A percentile compares a stretch with the other conserved stretches of the same genome.
These are phyloP conservation scores for Panus rudis DNA, from an alignment of 768 basidiomycete species.

Conservation along the genomic window DNA sequence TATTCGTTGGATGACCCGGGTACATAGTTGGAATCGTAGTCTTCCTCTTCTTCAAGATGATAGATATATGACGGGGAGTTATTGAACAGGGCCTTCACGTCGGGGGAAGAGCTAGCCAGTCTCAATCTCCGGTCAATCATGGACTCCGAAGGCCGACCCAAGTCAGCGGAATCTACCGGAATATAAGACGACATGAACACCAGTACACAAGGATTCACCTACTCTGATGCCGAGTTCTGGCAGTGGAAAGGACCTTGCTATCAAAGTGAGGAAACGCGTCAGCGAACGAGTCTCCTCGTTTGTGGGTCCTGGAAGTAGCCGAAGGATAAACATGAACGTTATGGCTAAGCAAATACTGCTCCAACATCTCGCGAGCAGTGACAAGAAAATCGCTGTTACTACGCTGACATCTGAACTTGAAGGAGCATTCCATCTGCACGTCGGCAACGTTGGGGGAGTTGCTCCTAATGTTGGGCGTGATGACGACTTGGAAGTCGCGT, in stretches of 20 bases:
- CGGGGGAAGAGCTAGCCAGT: slow-evolving; percentile 84
- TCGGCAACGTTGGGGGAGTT: slow-evolving; percentile 40
- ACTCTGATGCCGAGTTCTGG: slow-evolving; percentile 59
- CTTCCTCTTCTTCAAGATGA: slow-evolving; percentile 65
- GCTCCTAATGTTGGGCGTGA: slow-evolving; percentile 71
- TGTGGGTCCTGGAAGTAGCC: slow-evolving; percentile 71
- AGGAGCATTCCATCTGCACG: slow-evolving; percentile 69
- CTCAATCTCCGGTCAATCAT: slow-evolving; percentile 69
- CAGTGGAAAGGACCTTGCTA: slow-evolving; percentile 83
- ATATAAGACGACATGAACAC: slow-evolving; percentile 8
- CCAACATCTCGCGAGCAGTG: slow-evolving; percentile 85
- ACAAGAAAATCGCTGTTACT: slow-evolving; percentile 91
- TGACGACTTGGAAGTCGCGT: slow-evolving; percentile 87
- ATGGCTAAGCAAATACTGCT: slow-evolving; percentile 81
- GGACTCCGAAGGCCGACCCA: slow-evolving; percentile 62
- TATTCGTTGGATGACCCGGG: slow-evolving; percentile 55
- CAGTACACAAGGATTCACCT: slow-evolving; percentile 15
- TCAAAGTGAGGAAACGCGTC: slow-evolving; percentile 97
- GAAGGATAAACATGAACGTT: slow-evolving; percentile 80
- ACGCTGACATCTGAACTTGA: slow-evolving; percentile 93
- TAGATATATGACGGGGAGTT: slow-evolving; percentile 75
- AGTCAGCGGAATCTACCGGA: slow-evolving; percentile 65
- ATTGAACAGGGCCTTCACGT: slow-evolving; percentile 93
- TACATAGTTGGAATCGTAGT: slow-evolving; percentile 46
- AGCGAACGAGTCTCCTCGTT: slow-evolving; percentile 86